phyloP scores from a whole-genome alignment of 768 basidiomycete genomes.

The Auriscalpium vulgare region DNA sequence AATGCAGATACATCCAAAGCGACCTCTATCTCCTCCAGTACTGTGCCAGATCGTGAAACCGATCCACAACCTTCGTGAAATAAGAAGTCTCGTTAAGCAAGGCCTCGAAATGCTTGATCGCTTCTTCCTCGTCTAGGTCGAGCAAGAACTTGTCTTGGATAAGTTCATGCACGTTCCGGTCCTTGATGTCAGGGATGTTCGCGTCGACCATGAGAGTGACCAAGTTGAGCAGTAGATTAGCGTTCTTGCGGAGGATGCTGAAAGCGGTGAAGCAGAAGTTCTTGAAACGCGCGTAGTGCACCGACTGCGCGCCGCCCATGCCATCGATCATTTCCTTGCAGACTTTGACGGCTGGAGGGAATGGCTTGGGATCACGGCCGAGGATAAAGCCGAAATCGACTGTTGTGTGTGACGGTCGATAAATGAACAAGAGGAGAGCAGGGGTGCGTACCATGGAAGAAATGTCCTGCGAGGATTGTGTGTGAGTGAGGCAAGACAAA shows the following conservation, averaged over 20 bases:
- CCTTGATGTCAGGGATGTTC: slow-evolving; percentile 95
- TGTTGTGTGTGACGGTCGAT: slow-evolving; percentile 24
- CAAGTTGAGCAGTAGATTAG: slow-evolving; percentile 93
- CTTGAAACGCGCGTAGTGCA: slow-evolving; percentile 96
- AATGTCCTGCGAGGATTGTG: slow-evolving; percentile 53
- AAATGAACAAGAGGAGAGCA: not conserved
- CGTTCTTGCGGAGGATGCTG: slow-evolving; percentile 90
- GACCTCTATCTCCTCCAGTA: slow-evolving; percentile 72
- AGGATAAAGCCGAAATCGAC: slow-evolving; percentile 99
- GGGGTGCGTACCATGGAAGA: slow-evolving; percentile 76
- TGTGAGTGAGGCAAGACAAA: not conserved
- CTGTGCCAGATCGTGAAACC: slow-evolving; percentile 87
- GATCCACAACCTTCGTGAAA: slow-evolving; percentile 85
- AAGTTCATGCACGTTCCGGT: slow-evolving; percentile 78
- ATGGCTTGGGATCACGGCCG: slow-evolving; percentile 94
- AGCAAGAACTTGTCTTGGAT: slow-evolving; percentile 96
- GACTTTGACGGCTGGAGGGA: slow-evolving; percentile 96
- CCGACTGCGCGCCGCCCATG: slow-evolving; percentile 94
- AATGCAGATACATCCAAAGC: not conserved
- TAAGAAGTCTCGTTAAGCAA: slow-evolving; percentile 92
- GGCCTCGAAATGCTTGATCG: slow-evolving; percentile 93
- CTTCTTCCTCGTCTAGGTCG: slow-evolving; percentile 92
- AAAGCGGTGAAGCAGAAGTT: slow-evolving; percentile 97
- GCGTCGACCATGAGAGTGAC: slow-evolving; percentile 97
- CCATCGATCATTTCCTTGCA: slow-evolving; percentile 99